Conservation (phyloP, 345 rosid species). For the Syzygium grande region DNA sequence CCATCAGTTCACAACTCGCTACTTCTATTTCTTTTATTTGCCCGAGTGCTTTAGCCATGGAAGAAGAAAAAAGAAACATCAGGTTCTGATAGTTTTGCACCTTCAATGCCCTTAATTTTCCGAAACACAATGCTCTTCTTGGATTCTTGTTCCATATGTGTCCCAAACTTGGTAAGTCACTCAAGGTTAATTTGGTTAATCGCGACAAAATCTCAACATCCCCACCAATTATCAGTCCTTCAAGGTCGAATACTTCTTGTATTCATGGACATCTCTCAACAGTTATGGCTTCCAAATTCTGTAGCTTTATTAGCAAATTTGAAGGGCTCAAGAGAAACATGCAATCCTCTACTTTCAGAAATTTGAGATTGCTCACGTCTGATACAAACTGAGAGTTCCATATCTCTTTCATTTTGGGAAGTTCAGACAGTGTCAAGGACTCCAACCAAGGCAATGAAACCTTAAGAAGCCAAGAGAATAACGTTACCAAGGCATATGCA, state of each 20-base stretch:
- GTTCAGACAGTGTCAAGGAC: not conserved
- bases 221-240: not conserved
- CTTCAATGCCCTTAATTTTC: not conserved
- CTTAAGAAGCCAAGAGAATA: not conserved
- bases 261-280: not conserved
- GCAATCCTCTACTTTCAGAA: not conserved
- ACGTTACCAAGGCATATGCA: not conserved
- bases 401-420: not conserved
- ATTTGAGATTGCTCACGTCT: not conserved
- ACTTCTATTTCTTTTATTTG: not conserved
- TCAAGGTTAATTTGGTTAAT: not conserved
- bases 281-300: not conserved
- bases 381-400: not conserved
- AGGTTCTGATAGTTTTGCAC: not conserved
- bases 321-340: not conserved
- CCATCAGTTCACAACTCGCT: not conserved
- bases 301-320: not conserved
- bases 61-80: conserved; percentile 3
- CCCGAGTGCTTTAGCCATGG: conserved; percentile 5
- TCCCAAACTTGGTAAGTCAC: not conserved
- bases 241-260: not conserved
- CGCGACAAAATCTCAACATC: not conserved
- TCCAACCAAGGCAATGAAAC: not conserved
- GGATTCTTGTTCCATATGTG: not conserved
- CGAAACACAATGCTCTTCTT: not conserved